Conservation (phyloP, 192 early-diverging fungal genomes). For the Umbelopsis sp. region DNA sequence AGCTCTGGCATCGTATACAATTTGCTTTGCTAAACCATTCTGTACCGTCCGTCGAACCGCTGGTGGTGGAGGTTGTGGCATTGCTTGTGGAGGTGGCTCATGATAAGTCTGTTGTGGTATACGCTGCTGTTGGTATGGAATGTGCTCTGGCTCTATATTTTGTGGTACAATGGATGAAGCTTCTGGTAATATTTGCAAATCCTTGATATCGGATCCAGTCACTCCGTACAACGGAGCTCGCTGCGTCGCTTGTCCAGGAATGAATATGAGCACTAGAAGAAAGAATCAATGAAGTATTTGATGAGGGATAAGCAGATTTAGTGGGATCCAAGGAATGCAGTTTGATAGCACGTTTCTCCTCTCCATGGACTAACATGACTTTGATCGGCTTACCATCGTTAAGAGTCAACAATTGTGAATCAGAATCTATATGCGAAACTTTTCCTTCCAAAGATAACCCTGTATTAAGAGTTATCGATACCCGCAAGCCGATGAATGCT, state of each 20-base stretch:
- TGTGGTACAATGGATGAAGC: slow-evolving; percentile 22
- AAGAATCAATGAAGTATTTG: slow-evolving; percentile 3
- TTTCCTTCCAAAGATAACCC: slow-evolving; percentile 56
- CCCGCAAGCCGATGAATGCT: slow-evolving; percentile 56
- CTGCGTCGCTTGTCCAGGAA: slow-evolving; percentile 37
- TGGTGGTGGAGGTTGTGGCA: neutral
- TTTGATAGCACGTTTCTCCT: too few relatives aligned
- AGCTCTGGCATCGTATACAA: slow-evolving; percentile 8
- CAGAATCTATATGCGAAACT: slow-evolving; percentile 60
- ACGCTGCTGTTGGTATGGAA: slow-evolving; percentile 23
- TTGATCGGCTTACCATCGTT: slow-evolving; percentile 51
- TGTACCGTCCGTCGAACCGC: neutral
- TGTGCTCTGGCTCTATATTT: slow-evolving; percentile 13
- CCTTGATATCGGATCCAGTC: slow-evolving; percentile 63
- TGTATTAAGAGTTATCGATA: slow-evolving; percentile 52
- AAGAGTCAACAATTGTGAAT: slow-evolving; percentile 62
- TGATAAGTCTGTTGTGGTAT: neutral
- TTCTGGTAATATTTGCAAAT: slow-evolving; percentile 57
- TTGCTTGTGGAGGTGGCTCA: neutral
- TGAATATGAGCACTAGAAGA: slow-evolving; percentile 27
- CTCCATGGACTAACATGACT: neutral
- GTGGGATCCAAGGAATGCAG: neutral
- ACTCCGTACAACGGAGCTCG: slow-evolving; percentile 52
- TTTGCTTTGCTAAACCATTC: neutral
- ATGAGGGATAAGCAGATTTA: neutral